A percentile compares a stretch with the other conserved stretches of the same genome.
Evolutionary conservation across 495 filamentous ascomycete species (phyloP).

Genomic region (Bacidia gigantensis): DNA sequence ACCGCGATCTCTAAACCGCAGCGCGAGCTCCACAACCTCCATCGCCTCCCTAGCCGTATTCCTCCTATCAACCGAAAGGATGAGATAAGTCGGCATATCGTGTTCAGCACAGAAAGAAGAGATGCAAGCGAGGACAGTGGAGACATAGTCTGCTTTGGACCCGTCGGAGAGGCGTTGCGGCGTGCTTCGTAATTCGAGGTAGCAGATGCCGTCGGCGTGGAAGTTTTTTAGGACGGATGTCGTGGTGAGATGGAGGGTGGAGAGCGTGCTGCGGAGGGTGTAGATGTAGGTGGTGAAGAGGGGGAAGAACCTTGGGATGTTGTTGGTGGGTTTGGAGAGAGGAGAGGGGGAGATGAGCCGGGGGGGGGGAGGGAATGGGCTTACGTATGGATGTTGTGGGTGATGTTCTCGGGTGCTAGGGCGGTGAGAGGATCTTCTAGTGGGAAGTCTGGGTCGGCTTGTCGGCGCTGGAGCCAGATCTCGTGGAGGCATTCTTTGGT

Average conservation of each 20-base stretch:
- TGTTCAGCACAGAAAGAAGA: slow-evolving; percentile 23
- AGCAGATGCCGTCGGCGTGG: slow-evolving; percentile 55
- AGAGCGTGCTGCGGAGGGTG: slow-evolving; percentile 45
- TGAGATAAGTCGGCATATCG: slow-evolving; percentile 48
- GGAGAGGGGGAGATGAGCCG: not conserved
- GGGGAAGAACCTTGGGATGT: slow-evolving; percentile 52
- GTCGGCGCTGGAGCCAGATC: slow-evolving; percentile 52
- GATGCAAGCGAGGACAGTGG: slow-evolving; percentile 48
- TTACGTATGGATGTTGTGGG: not conserved
- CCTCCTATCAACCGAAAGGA: slow-evolving; percentile 61
- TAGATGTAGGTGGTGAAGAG: slow-evolving; percentile 72
- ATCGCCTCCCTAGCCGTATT: slow-evolving; percentile 41
- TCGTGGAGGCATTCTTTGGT: slow-evolving; percentile 60
- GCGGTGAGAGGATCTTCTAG: slow-evolving; percentile 55
- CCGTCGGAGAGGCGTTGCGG: slow-evolving; percentile 43
- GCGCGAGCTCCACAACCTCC: slow-evolving; percentile 49
- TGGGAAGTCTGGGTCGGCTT: slow-evolving; percentile 28
- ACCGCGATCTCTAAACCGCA: slow-evolving; percentile 38
- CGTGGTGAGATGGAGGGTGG: slow-evolving; percentile 48
- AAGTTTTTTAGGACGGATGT: slow-evolving; percentile 58
- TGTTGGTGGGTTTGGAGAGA: not conserved
- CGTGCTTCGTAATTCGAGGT: slow-evolving; percentile 73
- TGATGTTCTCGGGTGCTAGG: slow-evolving; percentile 42
- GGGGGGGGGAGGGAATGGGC: not conserved
- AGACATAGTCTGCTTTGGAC: slow-evolving; percentile 49